phyloP scores from a whole-genome alignment of 73 alveolate genomes.

The Uronychia binucleata region DNA sequence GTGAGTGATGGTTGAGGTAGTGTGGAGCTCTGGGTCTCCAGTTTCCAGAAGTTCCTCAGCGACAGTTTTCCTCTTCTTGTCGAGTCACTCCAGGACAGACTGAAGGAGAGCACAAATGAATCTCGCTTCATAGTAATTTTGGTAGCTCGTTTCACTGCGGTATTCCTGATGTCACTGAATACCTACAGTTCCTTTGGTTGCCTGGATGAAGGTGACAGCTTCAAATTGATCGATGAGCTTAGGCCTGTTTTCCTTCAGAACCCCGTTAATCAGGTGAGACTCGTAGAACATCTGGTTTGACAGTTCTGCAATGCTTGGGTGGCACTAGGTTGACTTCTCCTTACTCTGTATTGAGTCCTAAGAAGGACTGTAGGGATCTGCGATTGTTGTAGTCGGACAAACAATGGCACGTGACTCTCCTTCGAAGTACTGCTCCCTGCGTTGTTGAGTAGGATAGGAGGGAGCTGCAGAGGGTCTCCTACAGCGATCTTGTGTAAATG shows the following conservation, averaged over 20 bases:
- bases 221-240: slow-evolving; percentile 44
- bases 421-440: slow-evolving; percentile 26
- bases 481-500: slow-evolving; percentile 33
- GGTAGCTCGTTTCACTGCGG: slow-evolving; percentile 41
- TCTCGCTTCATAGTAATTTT: slow-evolving; percentile 60
- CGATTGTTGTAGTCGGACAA: slow-evolving; percentile 47
- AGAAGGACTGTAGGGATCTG: slow-evolving; percentile 32
- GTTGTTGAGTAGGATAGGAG: slow-evolving; percentile 60
- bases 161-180: slow-evolving; percentile 10
- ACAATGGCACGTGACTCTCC: slow-evolving; percentile 47
- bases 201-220: slow-evolving; percentile 65
- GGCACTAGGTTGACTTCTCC: slow-evolving; percentile 33
- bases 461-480: slow-evolving; percentile 70
- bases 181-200: slow-evolving; percentile 54
- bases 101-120: slow-evolving; percentile 55
- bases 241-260: slow-evolving; percentile 33
- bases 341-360: slow-evolving; percentile 61
- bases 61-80: neutral
- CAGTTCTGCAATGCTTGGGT: slow-evolving; percentile 63
- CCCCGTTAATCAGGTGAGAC: slow-evolving; percentile 50
- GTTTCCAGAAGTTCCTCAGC: neutral
- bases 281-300: slow-evolving; percentile 65
- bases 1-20: too few species aligned
- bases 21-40: neutral
- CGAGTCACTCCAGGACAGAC: slow-evolving; percentile 29